Evolutionary conservation across 169 alveolate species (phyloP).

Genomic region (Nephromyces sp.): DNA sequence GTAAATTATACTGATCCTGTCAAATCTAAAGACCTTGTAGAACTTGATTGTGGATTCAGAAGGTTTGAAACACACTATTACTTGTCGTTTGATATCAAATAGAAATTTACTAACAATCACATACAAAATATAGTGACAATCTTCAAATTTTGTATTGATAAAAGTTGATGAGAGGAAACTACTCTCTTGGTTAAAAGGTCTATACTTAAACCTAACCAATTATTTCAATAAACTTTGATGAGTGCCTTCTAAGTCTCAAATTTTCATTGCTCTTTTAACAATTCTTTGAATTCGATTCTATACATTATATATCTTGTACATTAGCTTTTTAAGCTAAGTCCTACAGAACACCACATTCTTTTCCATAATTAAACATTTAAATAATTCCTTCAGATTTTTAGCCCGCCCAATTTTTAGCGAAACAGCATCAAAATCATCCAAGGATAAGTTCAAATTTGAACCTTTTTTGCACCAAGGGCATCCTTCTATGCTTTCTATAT

Average conservation of each 20-base stretch:
- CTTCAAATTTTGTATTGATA: background rate
- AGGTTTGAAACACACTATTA: constrained; percentile 8
- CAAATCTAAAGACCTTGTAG: constrained; percentile 32
- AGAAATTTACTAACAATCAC: background rate
- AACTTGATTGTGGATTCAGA: constrained; percentile 42
- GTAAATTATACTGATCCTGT: constrained; percentile 13
- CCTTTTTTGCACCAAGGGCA: background rate
- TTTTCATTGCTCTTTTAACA: too few relatives aligned
- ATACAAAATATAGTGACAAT: background rate
- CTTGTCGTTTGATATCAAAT: background rate
- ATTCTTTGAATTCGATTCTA: too few relatives aligned
- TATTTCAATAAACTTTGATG: background rate
- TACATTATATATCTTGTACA: too few relatives aligned
- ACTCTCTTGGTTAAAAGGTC: background rate
- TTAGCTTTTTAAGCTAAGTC: too few relatives aligned
- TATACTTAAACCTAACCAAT: background rate
- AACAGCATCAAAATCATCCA: background rate
- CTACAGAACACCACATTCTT: too few relatives aligned
- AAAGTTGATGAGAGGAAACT: background rate
- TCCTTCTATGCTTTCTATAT: background rate
- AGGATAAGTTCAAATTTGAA: constrained; percentile 1
- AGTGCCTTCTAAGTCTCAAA: background rate
- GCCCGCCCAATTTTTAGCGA: constrained; percentile 6
- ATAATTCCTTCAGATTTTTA: too few relatives aligned
- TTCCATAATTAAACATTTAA: too few relatives aligned